Evolutionary conservation across 1,284 basidiomycete species (phyloP).

Genomic region (Heliocybe sulcata): DNA sequence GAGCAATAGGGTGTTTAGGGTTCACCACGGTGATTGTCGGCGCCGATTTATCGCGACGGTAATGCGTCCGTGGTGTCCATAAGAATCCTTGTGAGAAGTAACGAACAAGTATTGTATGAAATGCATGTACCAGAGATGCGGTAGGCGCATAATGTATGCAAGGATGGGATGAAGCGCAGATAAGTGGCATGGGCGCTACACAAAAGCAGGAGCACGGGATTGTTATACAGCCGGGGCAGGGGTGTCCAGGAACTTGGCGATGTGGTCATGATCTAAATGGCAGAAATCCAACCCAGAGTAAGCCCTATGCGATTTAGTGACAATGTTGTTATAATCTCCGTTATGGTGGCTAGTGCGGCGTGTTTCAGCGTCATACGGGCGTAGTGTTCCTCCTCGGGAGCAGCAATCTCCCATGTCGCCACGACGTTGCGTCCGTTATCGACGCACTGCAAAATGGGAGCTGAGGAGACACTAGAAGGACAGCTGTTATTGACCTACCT

Average conservation of each 20-base stretch:
- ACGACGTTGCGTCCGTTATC: conserved; percentile 45
- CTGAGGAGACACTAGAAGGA: background rate
- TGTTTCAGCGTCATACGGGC: conserved; percentile 52
- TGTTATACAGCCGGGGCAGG: background rate
- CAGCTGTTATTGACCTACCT: conserved; percentile 35
- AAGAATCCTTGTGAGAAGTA: background rate
- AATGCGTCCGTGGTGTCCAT: background rate
- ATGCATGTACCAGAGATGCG: background rate
- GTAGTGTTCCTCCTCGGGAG: conserved; percentile 46
- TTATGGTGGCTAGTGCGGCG: conserved; percentile 49
- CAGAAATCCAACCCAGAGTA: conserved; percentile 39
- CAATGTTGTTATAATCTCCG: conserved; percentile 67
- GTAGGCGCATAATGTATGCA: background rate
- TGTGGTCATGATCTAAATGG: background rate
- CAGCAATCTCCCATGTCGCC: conserved; percentile 56
- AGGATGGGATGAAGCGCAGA: background rate
- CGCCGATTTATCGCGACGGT: background rate
- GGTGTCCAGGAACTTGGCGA: background rate
- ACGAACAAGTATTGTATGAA: background rate
- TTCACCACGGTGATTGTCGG: background rate
- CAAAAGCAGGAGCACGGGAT: background rate
- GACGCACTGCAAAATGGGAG: conserved; percentile 35
- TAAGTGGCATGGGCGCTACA: background rate
- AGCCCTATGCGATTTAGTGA: conserved; percentile 60
- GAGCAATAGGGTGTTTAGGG: conserved; percentile 10